Evolutionary conservation across 371 early-diverging fungal genomes (phyloP).

Genomic region (Saksenaea vasiformis): DNA sequence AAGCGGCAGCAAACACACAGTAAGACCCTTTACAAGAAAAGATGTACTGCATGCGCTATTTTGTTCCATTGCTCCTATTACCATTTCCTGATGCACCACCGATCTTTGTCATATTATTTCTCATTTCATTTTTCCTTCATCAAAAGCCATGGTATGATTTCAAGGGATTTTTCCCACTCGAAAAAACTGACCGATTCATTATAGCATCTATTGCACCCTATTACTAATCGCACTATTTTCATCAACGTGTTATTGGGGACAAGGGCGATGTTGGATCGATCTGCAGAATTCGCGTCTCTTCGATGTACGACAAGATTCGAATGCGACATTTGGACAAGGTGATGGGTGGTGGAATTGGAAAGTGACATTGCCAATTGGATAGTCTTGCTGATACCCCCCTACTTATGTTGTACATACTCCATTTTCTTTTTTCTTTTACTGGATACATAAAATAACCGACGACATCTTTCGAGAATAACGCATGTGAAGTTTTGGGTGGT

Average conservation of each 20-base stretch:
- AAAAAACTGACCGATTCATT: not conserved
- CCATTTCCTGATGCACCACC: conserved; percentile 73
- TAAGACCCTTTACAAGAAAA: not conserved
- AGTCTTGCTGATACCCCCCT: not conserved
- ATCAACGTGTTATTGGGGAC: conserved; percentile 73
- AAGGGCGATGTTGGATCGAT: conserved; percentile 70
- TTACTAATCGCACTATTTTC: conserved; percentile 60
- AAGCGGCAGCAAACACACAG: too few relatives aligned
- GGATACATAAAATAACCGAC: conserved; percentile 4
- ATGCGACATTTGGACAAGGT: conserved; percentile 51
- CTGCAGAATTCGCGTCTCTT: conserved; percentile 45
- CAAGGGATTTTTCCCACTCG: not conserved
- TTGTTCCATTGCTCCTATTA: conserved; percentile 63
- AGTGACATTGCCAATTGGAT: conserved; percentile 44
- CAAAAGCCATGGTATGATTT: conserved; percentile 65
- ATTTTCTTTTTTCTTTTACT: not conserved
- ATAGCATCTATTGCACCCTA: conserved; percentile 66
- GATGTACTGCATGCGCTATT: conserved; percentile 68
- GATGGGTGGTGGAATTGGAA: conserved; percentile 59
- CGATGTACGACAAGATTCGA: conserved; percentile 42
- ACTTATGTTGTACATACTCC: not conserved
- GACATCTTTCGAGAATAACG: not conserved
- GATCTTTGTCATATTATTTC: conserved; percentile 62
- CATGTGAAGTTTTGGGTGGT: conserved; percentile 7
- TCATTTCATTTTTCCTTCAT: conserved; percentile 64